A percentile compares a stretch with the other conserved stretches of the same genome.
Evolutionary conservation across 169 alveolate species (phyloP).

Genomic region (Eimeria praecox): DNA sequence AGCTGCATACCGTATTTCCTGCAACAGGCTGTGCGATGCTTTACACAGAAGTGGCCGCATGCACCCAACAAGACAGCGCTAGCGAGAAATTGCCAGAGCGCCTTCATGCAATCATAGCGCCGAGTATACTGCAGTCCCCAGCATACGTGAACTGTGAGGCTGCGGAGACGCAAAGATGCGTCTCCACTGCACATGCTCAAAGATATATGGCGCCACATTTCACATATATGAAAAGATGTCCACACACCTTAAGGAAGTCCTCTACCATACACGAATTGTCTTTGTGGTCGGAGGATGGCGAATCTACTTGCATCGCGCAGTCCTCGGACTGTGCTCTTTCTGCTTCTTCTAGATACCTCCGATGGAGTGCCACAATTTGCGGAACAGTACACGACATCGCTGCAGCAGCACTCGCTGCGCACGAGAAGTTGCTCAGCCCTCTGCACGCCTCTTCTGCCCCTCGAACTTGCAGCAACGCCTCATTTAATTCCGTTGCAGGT

Average conservation of each 20-base stretch:
- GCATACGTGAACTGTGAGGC: not conserved
- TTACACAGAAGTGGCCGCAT: not conserved
- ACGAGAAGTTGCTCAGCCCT: conserved; percentile 51
- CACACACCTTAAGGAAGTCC: conserved; percentile 24
- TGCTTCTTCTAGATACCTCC: conserved; percentile 37
- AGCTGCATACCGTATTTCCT: not conserved
- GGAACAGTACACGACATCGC: not conserved
- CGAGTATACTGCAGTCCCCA: not conserved
- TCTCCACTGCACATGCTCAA: not conserved
- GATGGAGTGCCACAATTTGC: conserved; percentile 27
- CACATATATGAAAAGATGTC: not conserved
- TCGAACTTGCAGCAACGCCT: conserved; percentile 28
- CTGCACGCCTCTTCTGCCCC: conserved; percentile 75
- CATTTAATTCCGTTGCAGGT: not conserved
- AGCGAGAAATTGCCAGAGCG: not conserved
- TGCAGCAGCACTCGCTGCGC: conserved; percentile 12
- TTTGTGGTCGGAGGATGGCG: conserved; percentile 23
- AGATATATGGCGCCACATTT: not conserved
- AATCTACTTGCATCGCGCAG: conserved; percentile 70
- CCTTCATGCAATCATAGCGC: not conserved
- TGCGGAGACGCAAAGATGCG: not conserved
- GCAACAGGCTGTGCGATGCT: not conserved
- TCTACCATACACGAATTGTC: conserved; percentile 22
- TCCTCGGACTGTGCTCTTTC: conserved; percentile 52
- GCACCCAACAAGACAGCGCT: not conserved